Percentiles rank a stretch among this genome's conserved stretches.
These are phyloP conservation scores for Ogataea methanolica DNA, from an alignment of 805 yeast species.

Conservation along the genomic window DNA sequence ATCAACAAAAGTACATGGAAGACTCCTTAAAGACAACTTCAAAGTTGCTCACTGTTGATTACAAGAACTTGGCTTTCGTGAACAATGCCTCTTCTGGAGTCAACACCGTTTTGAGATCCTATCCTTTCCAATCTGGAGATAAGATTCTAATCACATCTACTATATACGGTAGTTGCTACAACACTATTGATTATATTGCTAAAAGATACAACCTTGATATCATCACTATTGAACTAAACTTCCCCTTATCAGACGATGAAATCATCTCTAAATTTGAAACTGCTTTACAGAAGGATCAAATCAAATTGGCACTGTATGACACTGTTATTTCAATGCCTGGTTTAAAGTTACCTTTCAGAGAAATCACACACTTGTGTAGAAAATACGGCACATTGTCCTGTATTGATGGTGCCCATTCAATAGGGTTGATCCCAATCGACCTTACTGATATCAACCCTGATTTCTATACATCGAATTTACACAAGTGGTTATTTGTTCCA, in stretches of 20 bases:
- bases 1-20: constrained; percentile 27
- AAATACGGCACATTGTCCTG: constrained; percentile 45
- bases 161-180: constrained; percentile 50
- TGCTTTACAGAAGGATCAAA: constrained; percentile 22
- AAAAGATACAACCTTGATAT: constrained; percentile 31
- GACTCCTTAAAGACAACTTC: constrained; percentile 36
- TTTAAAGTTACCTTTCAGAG: constrained; percentile 49
- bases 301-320: constrained; percentile 48
- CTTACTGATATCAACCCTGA: constrained; percentile 47
- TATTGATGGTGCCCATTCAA: constrained; percentile 71
- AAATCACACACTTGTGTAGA: constrained; percentile 40
- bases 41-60: constrained; percentile 42
- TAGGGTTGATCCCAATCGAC: constrained; percentile 48
- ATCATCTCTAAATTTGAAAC: constrained; percentile 32
- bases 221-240: constrained; percentile 35
- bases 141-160: constrained; percentile 44
- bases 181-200: constrained; percentile 42
- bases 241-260: constrained; percentile 42
- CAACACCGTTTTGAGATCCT: constrained; percentile 51
- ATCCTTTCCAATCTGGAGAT: constrained; percentile 48
- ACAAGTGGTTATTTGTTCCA: constrained; percentile 65
- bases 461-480: constrained; percentile 57
- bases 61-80: constrained; percentile 46
- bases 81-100: constrained; percentile 59
- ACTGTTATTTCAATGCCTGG: constrained; percentile 65